Percentiles rank a stretch among this genome's conserved stretches.
These are phyloP conservation scores for Grosmannia penicillata DNA, from an alignment of 2,329 filamentous ascomycete species.

Conservation along the genomic window DNA sequence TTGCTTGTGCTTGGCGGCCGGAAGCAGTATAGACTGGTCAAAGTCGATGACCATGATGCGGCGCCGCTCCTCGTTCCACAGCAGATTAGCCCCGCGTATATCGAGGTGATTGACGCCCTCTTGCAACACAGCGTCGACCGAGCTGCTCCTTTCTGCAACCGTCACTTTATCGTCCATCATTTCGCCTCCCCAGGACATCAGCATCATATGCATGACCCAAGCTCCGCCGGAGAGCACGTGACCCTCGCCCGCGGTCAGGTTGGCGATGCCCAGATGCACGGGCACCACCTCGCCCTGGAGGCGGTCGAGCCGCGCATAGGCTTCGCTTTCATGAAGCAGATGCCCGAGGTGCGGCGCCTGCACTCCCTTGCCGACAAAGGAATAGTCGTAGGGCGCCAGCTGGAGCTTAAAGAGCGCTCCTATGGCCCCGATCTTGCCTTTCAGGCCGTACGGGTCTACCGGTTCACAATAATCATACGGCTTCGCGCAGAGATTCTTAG, in stretches of 20 bases:
- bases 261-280: not conserved
- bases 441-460: constrained; percentile 2
- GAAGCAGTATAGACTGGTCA: not conserved
- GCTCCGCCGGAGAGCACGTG: not conserved
- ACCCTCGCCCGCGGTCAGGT: not conserved
- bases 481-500: not conserved
- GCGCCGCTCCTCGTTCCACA: not conserved
- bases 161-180: not conserved
- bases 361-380: constrained; percentile 4
- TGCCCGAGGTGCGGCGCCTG: not conserved
- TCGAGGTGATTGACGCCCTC: constrained; percentile 1
- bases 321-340: not conserved
- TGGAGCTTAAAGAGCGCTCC: constrained; percentile 2
- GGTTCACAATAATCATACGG: constrained; percentile 2
- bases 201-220: constrained; percentile 5
- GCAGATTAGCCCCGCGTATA: not conserved
- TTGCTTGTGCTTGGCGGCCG: not conserved
- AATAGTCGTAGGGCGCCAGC: constrained; percentile 3
- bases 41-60: constrained; percentile 3
- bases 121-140: not conserved
- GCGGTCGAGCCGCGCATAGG: not conserved
- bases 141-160: not conserved
- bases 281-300: constrained; percentile 4
- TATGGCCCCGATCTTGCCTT: constrained; percentile 1
- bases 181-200: constrained; percentile 3